Evolutionary conservation across 345 rosid genomes (phyloP).

Genomic region (Carallia pectinifolia): DNA sequence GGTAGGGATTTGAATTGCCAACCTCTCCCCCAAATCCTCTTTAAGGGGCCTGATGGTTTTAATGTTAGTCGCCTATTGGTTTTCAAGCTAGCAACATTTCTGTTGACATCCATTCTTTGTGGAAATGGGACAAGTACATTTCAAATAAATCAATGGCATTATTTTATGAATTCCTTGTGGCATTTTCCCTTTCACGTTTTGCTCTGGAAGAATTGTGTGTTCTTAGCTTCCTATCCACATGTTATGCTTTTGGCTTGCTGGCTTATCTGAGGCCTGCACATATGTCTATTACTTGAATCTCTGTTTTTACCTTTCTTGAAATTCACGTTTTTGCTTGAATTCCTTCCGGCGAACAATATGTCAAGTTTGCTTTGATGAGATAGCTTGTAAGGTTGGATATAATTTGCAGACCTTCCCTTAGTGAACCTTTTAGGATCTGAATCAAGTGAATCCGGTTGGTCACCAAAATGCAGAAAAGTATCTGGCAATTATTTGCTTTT

Average conservation of each 20-base stretch:
- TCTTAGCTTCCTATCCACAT: not conserved
- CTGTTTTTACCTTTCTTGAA: not conserved
- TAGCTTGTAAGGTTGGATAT: not conserved
- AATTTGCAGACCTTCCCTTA: slow-evolving; percentile 6
- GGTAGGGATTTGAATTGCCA: no score
- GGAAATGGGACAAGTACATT: no score
- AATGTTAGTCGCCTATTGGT: not conserved
- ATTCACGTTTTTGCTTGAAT: not conserved
- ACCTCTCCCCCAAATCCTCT: no score
- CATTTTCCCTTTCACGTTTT: no score
- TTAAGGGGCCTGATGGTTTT: no score
- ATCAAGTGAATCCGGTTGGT: no score
- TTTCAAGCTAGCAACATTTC: not conserved
- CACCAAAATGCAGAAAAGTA: no score
- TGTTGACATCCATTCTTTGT: not conserved
- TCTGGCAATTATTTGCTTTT: not conserved
- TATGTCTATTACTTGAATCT: not conserved
- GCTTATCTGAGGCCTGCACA: not conserved
- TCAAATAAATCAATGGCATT: no score
- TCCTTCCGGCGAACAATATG: not conserved
- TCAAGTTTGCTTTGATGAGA: not conserved
- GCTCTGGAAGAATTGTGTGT: not conserved
- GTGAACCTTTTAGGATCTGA: no score
- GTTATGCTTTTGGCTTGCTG: not conserved
- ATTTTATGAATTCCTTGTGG: no score